phyloP scores from a whole-genome alignment of 768 basidiomycete species.

The Udeniomyces megalosporus region DNA sequence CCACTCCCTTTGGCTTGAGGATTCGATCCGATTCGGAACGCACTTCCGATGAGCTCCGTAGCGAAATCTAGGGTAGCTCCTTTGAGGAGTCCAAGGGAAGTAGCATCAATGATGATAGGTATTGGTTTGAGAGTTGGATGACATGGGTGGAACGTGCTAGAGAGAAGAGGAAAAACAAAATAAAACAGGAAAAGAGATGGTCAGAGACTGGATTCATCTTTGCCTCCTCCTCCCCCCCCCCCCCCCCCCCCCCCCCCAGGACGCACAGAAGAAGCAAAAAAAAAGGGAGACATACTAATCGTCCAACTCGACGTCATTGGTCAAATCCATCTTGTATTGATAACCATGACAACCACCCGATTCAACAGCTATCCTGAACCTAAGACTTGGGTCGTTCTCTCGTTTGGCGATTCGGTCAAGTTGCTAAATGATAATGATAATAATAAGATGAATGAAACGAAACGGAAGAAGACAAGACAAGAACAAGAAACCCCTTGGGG shows the following conservation, averaged over 20 bases:
- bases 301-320: slow-evolving; percentile 44
- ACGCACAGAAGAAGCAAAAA: neutral
- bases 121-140: slow-evolving; percentile 25
- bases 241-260: no score
- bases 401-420: slow-evolving; percentile 50
- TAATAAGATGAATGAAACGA: neutral
- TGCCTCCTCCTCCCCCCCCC: no score
- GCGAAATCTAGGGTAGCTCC: slow-evolving; percentile 81
- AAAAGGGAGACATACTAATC: slow-evolving; percentile 55
- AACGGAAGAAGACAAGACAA: neutral
- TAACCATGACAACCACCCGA: slow-evolving; percentile 96
- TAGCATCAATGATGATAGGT: slow-evolving; percentile 58
- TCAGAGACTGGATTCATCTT: no score
- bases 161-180: neutral
- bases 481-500: no score
- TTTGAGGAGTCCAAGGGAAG: slow-evolving; percentile 68
- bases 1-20: slow-evolving; percentile 71
- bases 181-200: neutral
- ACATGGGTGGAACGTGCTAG: neutral
- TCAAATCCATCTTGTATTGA: slow-evolving; percentile 82
- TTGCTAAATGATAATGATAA: no score
- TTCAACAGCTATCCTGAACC: slow-evolving; percentile 56
- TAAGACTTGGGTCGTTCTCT: slow-evolving; percentile 38
- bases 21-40: slow-evolving; percentile 66
- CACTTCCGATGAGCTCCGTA: slow-evolving; percentile 86